These are phyloP conservation scores for Xylaria nigripes DNA, from an alignment of 495 filamentous ascomycete genomes.

Conservation along the genomic window DNA sequence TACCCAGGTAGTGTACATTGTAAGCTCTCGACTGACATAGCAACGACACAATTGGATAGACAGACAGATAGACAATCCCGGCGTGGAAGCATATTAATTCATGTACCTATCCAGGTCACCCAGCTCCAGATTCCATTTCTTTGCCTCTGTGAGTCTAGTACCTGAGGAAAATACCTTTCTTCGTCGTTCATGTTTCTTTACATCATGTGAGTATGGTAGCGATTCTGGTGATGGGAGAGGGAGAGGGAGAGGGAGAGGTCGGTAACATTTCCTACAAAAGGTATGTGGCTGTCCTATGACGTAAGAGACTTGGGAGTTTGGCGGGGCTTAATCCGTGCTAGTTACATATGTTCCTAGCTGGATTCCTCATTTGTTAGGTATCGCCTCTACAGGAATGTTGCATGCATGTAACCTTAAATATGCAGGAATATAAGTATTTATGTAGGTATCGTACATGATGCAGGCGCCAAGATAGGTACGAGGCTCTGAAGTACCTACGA, in stretches of 20 bases:
- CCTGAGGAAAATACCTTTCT: neutral
- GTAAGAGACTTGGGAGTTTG: conserved; percentile 8
- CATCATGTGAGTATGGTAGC: conserved; percentile 14
- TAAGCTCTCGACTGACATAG: neutral
- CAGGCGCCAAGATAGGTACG: too few species aligned
- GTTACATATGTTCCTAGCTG: too few species aligned
- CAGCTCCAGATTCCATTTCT: too few species aligned
- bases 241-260: neutral
- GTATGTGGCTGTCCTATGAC: neutral
- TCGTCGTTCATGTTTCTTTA: neutral
- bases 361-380: neutral
- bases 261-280: neutral
- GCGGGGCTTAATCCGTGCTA: neutral
- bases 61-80: too few species aligned
- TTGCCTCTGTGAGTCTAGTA: neutral
- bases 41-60: conserved; percentile 1
- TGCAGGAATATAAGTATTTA: too few species aligned
- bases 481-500: too few species aligned
- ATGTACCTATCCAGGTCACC: too few species aligned
- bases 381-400: too few species aligned
- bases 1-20: neutral
- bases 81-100: too few species aligned
- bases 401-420: too few species aligned
- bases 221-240: conserved; percentile 11
- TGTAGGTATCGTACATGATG: too few species aligned